Evolutionary conservation across 139 green algal species (phyloP).

Genomic region (Gonium pectorale): DNA sequence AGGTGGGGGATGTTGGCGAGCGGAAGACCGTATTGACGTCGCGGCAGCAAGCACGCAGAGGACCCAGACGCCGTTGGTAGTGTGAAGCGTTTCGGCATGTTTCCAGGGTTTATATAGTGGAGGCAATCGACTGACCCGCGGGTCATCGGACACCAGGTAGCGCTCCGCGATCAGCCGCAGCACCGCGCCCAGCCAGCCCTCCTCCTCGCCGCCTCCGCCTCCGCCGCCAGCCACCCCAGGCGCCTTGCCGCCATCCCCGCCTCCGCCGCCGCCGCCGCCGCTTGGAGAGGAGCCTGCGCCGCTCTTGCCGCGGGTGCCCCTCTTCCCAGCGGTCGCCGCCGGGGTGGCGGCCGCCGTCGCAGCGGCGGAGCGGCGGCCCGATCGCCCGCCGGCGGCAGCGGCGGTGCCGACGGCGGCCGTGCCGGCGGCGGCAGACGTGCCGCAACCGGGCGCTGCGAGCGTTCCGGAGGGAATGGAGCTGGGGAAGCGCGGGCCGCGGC

Average conservation of each 20-base stretch:
- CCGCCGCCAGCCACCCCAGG: background rate
- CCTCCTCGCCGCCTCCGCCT: background rate
- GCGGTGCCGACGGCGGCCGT: background rate
- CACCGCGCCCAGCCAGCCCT: background rate
- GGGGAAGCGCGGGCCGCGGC: background rate
- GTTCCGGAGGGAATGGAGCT: background rate
- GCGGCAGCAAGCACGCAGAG: too few relatives aligned
- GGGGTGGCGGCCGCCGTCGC: background rate
- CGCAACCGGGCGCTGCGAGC: background rate
- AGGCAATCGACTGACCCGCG: background rate
- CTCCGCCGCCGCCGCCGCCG: background rate
- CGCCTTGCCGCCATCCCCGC: background rate
- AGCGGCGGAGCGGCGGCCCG: slow-evolving; percentile 4
- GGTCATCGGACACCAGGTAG: slow-evolving; percentile 23
- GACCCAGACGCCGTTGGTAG: too few relatives aligned
- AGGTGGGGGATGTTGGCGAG: too few relatives aligned
- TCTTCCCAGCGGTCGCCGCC: too few relatives aligned
- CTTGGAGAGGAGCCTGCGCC: background rate
- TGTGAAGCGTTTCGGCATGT: too few relatives aligned
- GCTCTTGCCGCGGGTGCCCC: background rate
- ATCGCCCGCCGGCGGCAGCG: background rate
- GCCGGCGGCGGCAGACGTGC: background rate
- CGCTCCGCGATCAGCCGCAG: slow-evolving; percentile 26
- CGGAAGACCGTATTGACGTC: too few relatives aligned
- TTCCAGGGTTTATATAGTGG: too few relatives aligned